Conservation (phyloP, 2,329 filamentous ascomycete species). For the Ophiostoma sp. region DNA sequence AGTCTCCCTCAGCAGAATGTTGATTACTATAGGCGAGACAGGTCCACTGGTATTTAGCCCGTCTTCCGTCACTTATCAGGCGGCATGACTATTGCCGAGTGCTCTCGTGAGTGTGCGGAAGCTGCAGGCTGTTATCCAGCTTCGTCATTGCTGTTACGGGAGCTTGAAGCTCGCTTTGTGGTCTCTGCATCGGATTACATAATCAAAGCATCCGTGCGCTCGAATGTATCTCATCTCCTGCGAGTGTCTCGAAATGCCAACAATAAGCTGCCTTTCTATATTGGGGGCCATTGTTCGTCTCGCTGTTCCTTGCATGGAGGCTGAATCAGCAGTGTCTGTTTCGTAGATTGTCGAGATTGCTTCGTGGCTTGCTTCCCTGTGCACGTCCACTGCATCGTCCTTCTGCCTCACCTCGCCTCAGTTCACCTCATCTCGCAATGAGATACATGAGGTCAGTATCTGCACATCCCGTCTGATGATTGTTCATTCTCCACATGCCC, state of each 20-base stretch:
- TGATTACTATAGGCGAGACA: conserved; percentile 2
- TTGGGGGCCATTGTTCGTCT: not conserved
- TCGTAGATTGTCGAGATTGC: not conserved
- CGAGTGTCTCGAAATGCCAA: not conserved
- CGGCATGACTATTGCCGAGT: not conserved
- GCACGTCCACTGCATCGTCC: conserved; percentile 3
- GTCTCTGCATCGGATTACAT: not conserved
- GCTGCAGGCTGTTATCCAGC: not conserved
- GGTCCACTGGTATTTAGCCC: conserved; percentile 5
- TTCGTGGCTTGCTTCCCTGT: not conserved
- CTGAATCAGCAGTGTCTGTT: not conserved
- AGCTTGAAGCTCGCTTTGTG: no score
- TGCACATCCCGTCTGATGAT: no score
- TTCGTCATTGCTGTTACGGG: not conserved
- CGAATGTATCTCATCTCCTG: no score
- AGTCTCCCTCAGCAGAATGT: not conserved
- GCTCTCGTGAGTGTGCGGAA: no score
- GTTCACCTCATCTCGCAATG: no score
- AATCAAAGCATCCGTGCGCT: not conserved
- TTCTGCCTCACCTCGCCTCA: not conserved
- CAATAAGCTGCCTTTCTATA: not conserved
- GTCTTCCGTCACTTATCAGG: not conserved
- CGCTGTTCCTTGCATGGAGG: not conserved
- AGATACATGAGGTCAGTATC: no score
- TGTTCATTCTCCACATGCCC: not conserved